Percentiles rank a stretch among this genome's conserved stretches.
Evolutionary conservation across 805 yeast species (phyloP).

Genomic region (Ogataea nitratoaversa): DNA sequence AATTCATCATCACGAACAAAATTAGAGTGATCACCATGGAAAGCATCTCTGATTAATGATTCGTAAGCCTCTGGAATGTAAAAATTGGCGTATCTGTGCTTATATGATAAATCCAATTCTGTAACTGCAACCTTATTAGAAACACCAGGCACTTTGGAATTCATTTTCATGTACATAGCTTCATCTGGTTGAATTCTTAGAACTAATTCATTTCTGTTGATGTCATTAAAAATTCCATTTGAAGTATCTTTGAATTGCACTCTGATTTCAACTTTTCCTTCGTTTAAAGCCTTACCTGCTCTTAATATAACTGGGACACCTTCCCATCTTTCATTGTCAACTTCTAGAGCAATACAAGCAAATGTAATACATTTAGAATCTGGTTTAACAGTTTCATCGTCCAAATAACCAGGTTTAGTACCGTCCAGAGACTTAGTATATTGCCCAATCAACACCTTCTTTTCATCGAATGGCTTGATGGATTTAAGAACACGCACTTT

Average conservation of each 20-base stretch:
- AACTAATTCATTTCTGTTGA: slow-evolving; percentile 90
- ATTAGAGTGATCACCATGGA: slow-evolving; percentile 91
- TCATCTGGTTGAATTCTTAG: slow-evolving; percentile 93
- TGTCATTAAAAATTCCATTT: slow-evolving; percentile 71
- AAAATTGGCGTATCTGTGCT: slow-evolving; percentile 75
- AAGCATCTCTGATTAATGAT: slow-evolving; percentile 85
- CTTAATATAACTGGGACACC: slow-evolving; percentile 95
- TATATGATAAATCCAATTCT: slow-evolving; percentile 86
- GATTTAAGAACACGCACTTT: slow-evolving; percentile 90
- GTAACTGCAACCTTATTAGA: slow-evolving; percentile 78
- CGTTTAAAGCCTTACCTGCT: slow-evolving; percentile 97
- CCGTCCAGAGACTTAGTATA: slow-evolving; percentile 84
- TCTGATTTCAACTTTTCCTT: slow-evolving; percentile 91
- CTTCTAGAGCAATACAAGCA: slow-evolving; percentile 77
- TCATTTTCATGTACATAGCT: slow-evolving; percentile 89
- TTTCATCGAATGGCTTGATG: slow-evolving; percentile 58
- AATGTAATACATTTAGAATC: slow-evolving; percentile 87
- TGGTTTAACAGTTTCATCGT: slow-evolving; percentile 82
- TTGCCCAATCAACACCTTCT: slow-evolving; percentile 82
- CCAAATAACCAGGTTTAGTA: slow-evolving; percentile 81
- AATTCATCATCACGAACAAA: slow-evolving; percentile 97
- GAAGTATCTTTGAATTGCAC: slow-evolving; percentile 87
- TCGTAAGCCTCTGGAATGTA: slow-evolving; percentile 99
- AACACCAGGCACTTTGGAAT: slow-evolving; percentile 91
- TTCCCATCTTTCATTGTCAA: slow-evolving; percentile 94